These are phyloP conservation scores for Cryoendolithus antarcticus DNA, from an alignment of 2,329 filamentous ascomycete genomes.

Conservation along the genomic window DNA sequence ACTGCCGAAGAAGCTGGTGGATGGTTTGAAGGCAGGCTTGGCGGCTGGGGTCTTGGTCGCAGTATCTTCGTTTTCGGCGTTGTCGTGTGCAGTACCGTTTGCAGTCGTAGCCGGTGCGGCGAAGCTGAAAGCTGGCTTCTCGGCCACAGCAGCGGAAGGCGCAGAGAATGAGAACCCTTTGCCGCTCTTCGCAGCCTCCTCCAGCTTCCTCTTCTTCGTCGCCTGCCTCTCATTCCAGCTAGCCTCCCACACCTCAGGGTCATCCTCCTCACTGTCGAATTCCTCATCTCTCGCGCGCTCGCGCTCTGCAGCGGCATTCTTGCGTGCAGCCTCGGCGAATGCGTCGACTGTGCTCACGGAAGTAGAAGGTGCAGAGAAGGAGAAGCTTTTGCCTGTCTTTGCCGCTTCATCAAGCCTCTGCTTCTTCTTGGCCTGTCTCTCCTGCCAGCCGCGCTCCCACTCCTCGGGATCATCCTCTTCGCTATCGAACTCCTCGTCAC, in stretches of 20 bases:
- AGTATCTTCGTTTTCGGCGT: not conserved
- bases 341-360: conserved; percentile 9
- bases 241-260: conserved; percentile 37
- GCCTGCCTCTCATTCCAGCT: conserved; percentile 33
- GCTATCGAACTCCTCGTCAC: conserved; percentile 39
- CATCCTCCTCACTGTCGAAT: conserved; percentile 40
- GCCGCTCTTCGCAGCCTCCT: conserved; percentile 24
- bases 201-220: conserved; percentile 31
- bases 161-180: conserved; percentile 10
- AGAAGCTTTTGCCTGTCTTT: conserved; percentile 20
- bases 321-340: conserved; percentile 28
- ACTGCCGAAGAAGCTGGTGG: conserved; percentile 3
- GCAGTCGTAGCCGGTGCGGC: too few species aligned
- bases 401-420: conserved; percentile 27
- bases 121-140: too few species aligned
- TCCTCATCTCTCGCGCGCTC: conserved; percentile 38
- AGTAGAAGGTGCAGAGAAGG: not conserved
- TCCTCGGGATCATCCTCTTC: conserved; percentile 39
- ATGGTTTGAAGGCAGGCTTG: not conserved
- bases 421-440: conserved; percentile 34
- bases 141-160: too few species aligned
- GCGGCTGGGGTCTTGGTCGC: too few species aligned
- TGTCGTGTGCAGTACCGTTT: too few species aligned
- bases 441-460: conserved; percentile 35
- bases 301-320: conserved; percentile 31